Percentiles rank a stretch among this genome's conserved stretches.
These are phyloP conservation scores for Penicillium diatomitis DNA, from an alignment of 495 filamentous ascomycete species.

Conservation along the genomic window DNA sequence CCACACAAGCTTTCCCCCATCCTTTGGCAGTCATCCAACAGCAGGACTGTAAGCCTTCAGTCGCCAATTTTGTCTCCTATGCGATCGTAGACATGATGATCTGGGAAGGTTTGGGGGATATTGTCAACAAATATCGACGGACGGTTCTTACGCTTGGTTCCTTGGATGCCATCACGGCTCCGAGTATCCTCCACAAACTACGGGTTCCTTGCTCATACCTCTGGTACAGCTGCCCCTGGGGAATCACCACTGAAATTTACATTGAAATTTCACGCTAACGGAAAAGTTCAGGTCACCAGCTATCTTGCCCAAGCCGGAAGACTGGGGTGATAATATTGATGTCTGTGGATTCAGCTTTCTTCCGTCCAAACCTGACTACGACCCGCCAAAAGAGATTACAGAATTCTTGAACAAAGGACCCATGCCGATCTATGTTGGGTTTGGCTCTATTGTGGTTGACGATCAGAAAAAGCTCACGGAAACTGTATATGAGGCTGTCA, in stretches of 20 bases:
- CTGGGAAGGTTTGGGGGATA: slow-evolving; percentile 71
- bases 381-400: slow-evolving; percentile 50
- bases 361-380: slow-evolving; percentile 52
- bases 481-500: slow-evolving; percentile 60
- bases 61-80: slow-evolving; percentile 69
- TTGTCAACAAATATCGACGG: slow-evolving; percentile 66
- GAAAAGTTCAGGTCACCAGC: slow-evolving; percentile 49
- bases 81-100: slow-evolving; percentile 73
- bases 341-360: slow-evolving; percentile 71
- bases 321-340: slow-evolving; percentile 65
- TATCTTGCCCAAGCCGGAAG: slow-evolving; percentile 67
- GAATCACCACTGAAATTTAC: background rate
- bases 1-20: slow-evolving; percentile 45
- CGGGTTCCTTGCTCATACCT: slow-evolving; percentile 72
- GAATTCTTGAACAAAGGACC: slow-evolving; percentile 57
- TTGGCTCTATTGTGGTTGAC: slow-evolving; percentile 75
- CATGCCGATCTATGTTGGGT: slow-evolving; percentile 71
- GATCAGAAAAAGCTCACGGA: slow-evolving; percentile 58
- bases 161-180: slow-evolving; percentile 57
- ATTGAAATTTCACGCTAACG: background rate
- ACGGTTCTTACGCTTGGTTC: slow-evolving; percentile 56
- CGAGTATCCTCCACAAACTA: slow-evolving; percentile 53
- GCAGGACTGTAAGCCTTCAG: slow-evolving; percentile 40
- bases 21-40: slow-evolving; percentile 47
- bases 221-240: slow-evolving; percentile 36